These are phyloP conservation scores for Talaromyces liani DNA, from an alignment of 495 filamentous ascomycete species.

Conservation along the genomic window DNA sequence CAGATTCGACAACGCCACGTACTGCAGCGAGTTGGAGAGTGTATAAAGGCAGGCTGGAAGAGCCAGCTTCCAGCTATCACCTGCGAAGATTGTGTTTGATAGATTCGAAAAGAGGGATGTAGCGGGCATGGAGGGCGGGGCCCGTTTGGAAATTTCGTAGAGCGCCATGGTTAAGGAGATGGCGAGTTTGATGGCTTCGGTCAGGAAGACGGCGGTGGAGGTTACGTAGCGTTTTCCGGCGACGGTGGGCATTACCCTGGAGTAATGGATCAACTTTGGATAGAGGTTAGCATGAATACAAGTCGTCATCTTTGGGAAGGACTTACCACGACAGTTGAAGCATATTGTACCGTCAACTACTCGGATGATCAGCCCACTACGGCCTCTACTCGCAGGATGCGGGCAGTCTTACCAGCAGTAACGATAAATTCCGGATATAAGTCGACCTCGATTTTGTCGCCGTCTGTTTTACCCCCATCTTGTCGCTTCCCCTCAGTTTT, in stretches of 20 bases:
- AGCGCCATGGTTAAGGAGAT: slow-evolving; percentile 80
- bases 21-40: slow-evolving; percentile 84
- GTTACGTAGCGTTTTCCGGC: slow-evolving; percentile 82
- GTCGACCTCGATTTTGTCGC: not conserved
- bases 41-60: slow-evolving; percentile 87
- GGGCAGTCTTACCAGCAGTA: not conserved
- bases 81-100: slow-evolving; percentile 72
- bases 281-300: not conserved
- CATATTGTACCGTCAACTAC: slow-evolving; percentile 34
- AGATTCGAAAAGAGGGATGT: slow-evolving; percentile 74
- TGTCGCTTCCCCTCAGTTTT: not conserved
- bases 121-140: slow-evolving; percentile 67
- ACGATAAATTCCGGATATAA: not conserved
- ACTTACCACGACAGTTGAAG: slow-evolving; percentile 35
- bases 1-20: slow-evolving; percentile 84
- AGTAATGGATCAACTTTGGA: slow-evolving; percentile 79
- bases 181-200: slow-evolving; percentile 84
- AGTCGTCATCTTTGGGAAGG: not conserved
- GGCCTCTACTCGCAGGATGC: not conserved
- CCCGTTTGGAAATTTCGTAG: slow-evolving; percentile 72
- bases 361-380: not conserved
- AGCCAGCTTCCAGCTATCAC: slow-evolving; percentile 95
- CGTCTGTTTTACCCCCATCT: not conserved
- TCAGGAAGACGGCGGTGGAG: slow-evolving; percentile 90
- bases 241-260: slow-evolving; percentile 76